Percentiles rank a stretch among this genome's conserved stretches.
Evolutionary conservation across 2,329 filamentous ascomycete genomes (phyloP).

Genomic region (Thelonectria rubi): DNA sequence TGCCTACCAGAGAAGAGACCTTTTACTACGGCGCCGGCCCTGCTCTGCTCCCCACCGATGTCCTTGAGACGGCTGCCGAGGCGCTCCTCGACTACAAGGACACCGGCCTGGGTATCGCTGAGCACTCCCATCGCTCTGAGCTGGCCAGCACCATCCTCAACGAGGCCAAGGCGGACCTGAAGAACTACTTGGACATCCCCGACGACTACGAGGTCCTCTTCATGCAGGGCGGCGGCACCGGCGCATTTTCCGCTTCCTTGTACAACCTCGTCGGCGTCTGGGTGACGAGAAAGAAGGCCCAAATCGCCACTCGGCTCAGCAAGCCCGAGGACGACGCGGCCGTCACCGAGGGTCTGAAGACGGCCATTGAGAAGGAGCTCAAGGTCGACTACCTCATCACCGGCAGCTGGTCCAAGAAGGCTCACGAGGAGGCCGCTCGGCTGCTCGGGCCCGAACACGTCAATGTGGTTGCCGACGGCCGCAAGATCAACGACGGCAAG

Average conservation of each 20-base stretch:
- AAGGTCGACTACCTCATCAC: constrained; percentile 91
- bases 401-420: constrained; percentile 88
- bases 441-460: constrained; percentile 81
- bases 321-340: constrained; percentile 60
- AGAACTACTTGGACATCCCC: constrained; percentile 80
- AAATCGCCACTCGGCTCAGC: constrained; percentile 64
- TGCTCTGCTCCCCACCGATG: constrained; percentile 81
- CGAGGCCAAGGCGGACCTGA: constrained; percentile 78
- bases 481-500: constrained; percentile 76
- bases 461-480: constrained; percentile 75
- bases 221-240: constrained; percentile 86
- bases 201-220: constrained; percentile 89
- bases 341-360: constrained; percentile 67
- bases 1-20: constrained; percentile 79
- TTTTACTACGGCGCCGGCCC: constrained; percentile 92
- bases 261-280: constrained; percentile 88
- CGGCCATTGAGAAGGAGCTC: constrained; percentile 73
- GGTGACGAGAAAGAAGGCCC: constrained; percentile 74
- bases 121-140: constrained; percentile 88
- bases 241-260: constrained; percentile 83
- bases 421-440: constrained; percentile 81
- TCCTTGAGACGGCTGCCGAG: constrained; percentile 79
- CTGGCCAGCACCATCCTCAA: constrained; percentile 82
- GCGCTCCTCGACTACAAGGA: constrained; percentile 84
- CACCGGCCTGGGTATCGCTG: constrained; percentile 85